These are phyloP conservation scores for Apiospora sp. DNA, from an alignment of 2,329 filamentous ascomycete genomes.

Conservation along the genomic window DNA sequence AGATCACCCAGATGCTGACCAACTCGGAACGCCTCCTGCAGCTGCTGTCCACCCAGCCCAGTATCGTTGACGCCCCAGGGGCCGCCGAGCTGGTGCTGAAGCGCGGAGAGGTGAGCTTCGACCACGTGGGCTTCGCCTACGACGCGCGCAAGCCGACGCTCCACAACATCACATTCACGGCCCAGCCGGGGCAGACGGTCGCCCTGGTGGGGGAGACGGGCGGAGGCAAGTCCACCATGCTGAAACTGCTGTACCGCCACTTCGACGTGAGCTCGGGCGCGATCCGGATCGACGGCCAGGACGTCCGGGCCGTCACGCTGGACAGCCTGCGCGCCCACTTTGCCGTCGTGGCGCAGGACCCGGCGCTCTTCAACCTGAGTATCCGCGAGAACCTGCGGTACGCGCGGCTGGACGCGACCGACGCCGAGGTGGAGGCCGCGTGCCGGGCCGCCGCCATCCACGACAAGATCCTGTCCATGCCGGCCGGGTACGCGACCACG, in stretches of 20 bases:
- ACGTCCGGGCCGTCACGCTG: constrained; percentile 55
- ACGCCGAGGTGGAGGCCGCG: constrained; percentile 62
- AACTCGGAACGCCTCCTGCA: constrained; percentile 69
- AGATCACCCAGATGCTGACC: constrained; percentile 56
- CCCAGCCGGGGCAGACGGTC: constrained; percentile 53
- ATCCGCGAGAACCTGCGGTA: constrained; percentile 68
- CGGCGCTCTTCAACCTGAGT: constrained; percentile 64
- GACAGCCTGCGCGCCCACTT: constrained; percentile 59
- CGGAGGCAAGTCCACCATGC: constrained; percentile 63
- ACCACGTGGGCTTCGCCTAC: constrained; percentile 63
- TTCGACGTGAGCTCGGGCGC: constrained; percentile 63
- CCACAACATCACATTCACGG: constrained; percentile 50
- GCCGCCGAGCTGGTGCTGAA: constrained; percentile 54
- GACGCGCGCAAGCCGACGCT: constrained; percentile 51
- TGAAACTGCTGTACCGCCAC: constrained; percentile 66
- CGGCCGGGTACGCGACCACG: constrained; percentile 48
- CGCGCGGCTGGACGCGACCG: constrained; percentile 60
- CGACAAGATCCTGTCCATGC: constrained; percentile 63
- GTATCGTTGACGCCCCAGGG: constrained; percentile 56
- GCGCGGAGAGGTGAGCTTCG: constrained; percentile 60
- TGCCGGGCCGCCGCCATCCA: constrained; percentile 64
- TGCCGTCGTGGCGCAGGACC: constrained; percentile 64
- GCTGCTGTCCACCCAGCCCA: constrained; percentile 65
- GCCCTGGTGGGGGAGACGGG: constrained; percentile 56
- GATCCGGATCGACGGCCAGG: constrained; percentile 64